Conservation (phyloP, 2,329 filamentous ascomycete genomes). For the Juglanconis oblonga region DNA sequence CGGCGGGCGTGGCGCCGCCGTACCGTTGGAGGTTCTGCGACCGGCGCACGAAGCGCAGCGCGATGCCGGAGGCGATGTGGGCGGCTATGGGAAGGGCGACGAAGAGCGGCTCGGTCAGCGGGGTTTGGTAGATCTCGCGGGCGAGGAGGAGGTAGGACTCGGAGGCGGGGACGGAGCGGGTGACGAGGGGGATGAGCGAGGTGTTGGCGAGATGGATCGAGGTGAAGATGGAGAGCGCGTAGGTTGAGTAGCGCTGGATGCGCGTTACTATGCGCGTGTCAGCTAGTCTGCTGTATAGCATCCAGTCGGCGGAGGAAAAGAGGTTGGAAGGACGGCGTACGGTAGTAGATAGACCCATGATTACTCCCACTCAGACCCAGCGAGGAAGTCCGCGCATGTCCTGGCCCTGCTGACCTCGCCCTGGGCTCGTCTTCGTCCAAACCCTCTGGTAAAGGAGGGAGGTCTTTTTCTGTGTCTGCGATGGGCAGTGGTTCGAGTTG, state of each 20-base stretch:
- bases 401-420: conserved; percentile 6
- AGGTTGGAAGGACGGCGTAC: conserved; percentile 44
- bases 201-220: conserved; percentile 78
- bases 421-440: conserved; percentile 8
- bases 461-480: conserved; percentile 47
- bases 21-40: conserved; percentile 71
- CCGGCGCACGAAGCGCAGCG: conserved; percentile 71
- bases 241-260: conserved; percentile 85
- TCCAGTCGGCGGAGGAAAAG: neutral
- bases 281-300: neutral
- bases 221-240: conserved; percentile 75
- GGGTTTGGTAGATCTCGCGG: conserved; percentile 86
- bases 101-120: conserved; percentile 74
- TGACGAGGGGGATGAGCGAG: conserved; percentile 73
- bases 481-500: conserved; percentile 83
- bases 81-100: conserved; percentile 70
- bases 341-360: conserved; percentile 72
- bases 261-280: conserved; percentile 51
- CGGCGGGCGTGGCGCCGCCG: conserved; percentile 63
- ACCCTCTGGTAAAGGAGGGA: conserved; percentile 36
- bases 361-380: conserved; percentile 60
- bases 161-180: conserved; percentile 68
- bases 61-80: conserved; percentile 75
- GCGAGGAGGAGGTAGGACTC: conserved; percentile 89
- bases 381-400: conserved; percentile 33